Evolutionary conservation across 352 stramenopile species (phyloP), one percentile per base, ranked within the genome.

Genomic region (Elongisporangium undulatum): DNA sequence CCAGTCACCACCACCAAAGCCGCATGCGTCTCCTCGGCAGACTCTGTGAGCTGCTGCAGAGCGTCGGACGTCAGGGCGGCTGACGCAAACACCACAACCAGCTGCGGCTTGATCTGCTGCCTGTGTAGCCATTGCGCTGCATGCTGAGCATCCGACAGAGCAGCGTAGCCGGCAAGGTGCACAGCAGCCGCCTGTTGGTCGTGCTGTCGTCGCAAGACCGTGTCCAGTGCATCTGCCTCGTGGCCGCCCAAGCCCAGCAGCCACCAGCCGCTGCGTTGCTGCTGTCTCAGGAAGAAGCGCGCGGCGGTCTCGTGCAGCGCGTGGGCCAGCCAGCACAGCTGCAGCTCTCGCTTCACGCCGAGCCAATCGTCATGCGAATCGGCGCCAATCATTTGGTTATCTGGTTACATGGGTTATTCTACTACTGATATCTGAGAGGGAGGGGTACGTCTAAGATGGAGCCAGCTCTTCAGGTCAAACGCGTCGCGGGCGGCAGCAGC

Each of bases 321-420:
- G 26, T 76, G 54, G 4, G 69, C 76, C 24, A 83, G 22, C 74
- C 71, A 83, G 62, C 74, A 83, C 49, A 69, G 66, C 29, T 63
- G 55, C 53, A 86, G 24, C 13, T 83, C 71, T 20, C 38, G 3
- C 56, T 53, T 62, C 26, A 79, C 38, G 23, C 57, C 65, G 19
- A 29, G 38, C 53, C 67, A 50, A 5, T 74, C 66, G n/a, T 1
- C 20, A 41, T n/a, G 16, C 20, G 9, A 13, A 23, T 23, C 16
- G 41, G 22, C 52, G 26, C 13, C 16, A 55, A 10, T 16, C 23
- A 56, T 49, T 56, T 48, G 21, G 39, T 56, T 22, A 49, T 49
- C n/a, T 48, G n/a, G 22, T 56, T 39, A n/a, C 7, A 29, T 21
- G n/a, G 21, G 21, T 55, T 55, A n/a, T 17, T 38, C 26, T 20